Conservation (phyloP, 441 rosid genomes). For the Arabidopsis hybrid region DNA sequence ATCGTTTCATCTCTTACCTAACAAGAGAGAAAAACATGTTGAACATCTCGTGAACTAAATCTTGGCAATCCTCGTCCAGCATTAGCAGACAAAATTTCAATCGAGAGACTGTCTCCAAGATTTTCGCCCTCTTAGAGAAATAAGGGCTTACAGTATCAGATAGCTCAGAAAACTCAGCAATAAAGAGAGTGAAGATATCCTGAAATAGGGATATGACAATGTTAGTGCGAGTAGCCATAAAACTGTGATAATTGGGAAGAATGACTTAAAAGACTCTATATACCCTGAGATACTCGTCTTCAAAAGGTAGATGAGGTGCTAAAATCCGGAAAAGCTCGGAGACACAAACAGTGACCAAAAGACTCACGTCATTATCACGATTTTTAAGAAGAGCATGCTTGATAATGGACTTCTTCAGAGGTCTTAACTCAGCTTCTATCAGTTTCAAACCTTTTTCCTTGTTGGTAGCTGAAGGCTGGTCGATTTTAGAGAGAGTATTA, state of each 20-base stretch:
- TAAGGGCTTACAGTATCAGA: slow-evolving; percentile 70
- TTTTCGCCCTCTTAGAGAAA: slow-evolving; percentile 81
- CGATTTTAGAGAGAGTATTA: slow-evolving; percentile 65
- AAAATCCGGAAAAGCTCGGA: slow-evolving; percentile 75
- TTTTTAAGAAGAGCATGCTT: slow-evolving; percentile 69
- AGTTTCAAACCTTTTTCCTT: slow-evolving; percentile 48
- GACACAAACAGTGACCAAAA: slow-evolving; percentile 77
- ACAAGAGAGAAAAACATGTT: slow-evolving; percentile 74
- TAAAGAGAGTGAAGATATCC: slow-evolving; percentile 75
- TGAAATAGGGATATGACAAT: slow-evolving; percentile 42
- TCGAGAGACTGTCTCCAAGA: slow-evolving; percentile 78
- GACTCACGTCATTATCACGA: slow-evolving; percentile 75
- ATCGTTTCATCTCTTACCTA: slow-evolving; percentile 55
- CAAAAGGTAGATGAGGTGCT: slow-evolving; percentile 90
- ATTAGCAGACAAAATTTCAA: slow-evolving; percentile 80
- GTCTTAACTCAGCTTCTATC: slow-evolving; percentile 54
- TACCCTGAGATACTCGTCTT: slow-evolving; percentile 77
- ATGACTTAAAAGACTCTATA: slow-evolving; percentile 20
- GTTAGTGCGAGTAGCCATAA: slow-evolving; percentile 14
- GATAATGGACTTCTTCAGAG: slow-evolving; percentile 64
- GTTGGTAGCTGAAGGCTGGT: slow-evolving; percentile 60
- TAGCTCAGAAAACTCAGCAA: slow-evolving; percentile 70
- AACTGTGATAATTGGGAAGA: not conserved
- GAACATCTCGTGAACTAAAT: slow-evolving; percentile 83
- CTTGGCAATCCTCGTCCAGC: slow-evolving; percentile 73